A percentile compares a stretch with the other conserved stretches of the same genome.
Evolutionary conservation across 768 basidiomycete species (phyloP).

Genomic region (Hypholoma fasciculare): DNA sequence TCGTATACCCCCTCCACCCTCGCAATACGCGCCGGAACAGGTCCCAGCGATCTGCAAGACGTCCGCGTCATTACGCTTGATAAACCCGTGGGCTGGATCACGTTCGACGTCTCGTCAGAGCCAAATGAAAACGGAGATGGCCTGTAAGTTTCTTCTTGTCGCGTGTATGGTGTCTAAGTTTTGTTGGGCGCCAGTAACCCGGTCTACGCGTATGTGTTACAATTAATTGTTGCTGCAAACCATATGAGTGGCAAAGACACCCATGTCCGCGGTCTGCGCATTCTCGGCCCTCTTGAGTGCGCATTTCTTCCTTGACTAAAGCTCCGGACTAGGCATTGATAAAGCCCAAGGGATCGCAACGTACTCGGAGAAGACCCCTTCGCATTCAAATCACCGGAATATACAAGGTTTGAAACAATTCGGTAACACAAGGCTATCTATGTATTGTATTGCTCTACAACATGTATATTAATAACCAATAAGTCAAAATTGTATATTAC

Average conservation of each 20-base stretch:
- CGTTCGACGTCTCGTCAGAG: conserved; percentile 81
- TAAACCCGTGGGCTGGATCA: conserved; percentile 94
- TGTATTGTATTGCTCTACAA: conserved; percentile 8
- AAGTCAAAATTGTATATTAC: conserved; percentile 23
- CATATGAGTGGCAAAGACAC: conserved; percentile 99
- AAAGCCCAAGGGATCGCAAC: conserved; percentile 34
- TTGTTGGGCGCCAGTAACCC: conserved; percentile 60
- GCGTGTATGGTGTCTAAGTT: conserved; percentile 1
- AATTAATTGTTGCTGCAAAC: conserved; percentile 88
- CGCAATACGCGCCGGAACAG: conserved; percentile 89
- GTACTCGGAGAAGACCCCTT: conserved; percentile 68
- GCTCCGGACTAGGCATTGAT: conserved; percentile 3
- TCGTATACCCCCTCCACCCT: conserved; percentile 96
- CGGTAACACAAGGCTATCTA: conserved; percentile 41
- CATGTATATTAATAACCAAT: conserved; percentile 20
- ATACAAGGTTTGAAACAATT: conserved; percentile 71
- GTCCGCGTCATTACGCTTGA: conserved; percentile 82
- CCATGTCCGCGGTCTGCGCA: conserved; percentile 86
- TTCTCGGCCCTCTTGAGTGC: conserved; percentile 87
- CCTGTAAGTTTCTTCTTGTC: conserved; percentile 50
- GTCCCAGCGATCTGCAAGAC: conserved; percentile 90
- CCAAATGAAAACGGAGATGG: conserved; percentile 77
- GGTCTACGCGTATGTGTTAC: conserved; percentile 85
- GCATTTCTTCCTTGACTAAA: conserved; percentile 8
- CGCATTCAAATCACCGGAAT: conserved; percentile 60